Base-by-base conservation (phyloP, 345 rosid genomes). In the Bretschneidera sinensis region DNA sequence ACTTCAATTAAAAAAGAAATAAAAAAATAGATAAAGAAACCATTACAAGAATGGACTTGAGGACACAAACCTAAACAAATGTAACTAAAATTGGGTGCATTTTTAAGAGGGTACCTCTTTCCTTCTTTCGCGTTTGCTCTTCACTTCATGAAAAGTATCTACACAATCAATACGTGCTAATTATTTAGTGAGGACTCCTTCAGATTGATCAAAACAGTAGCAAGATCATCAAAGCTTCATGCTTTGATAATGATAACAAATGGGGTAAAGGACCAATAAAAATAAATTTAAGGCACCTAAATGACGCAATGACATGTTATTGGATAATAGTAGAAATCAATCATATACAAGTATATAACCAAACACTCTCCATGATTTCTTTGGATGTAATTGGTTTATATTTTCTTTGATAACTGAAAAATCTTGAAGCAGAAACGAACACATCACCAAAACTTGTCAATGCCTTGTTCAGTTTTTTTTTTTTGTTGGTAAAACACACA, bases 141-240 rank as follows among this genome's bases (percentile, higher is more conserved):
- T 83, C 76, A 83, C 88, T 75, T 74, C 75, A 54, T 72, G 85
- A 74, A 83, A 83, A 47, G 78, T 65, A 76, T 83, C 88, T 83
- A 61, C 78, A 72, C 53, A 35, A 66, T 33, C 55, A 17, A 64
- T 45, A 68, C 57, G 17, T 51, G 21, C 45, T 39, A 39, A 17
- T 20, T 56, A 49, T 51, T 63, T 53, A 65, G 8, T 50, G 35
- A 49, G 21, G 9, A 56, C 55, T 25, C 25, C 20, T 33, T 9
- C 11, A 48, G 51, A 10, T 17, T n/a, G n/a, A 23, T 9, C 17
- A 23, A 53, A 17, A 48, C 9, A 21, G 17, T 7, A 7, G 54
- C 24, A 60, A 17, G 18, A 51, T 14, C 14, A 55, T 31, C 8
- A 49, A 57, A 24, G 10, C 5, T 13, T 43, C 1, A 33, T 0